Conservation (phyloP, 352 stramenopile genomes). For the Globisporangium rhizosaccharum region DNA sequence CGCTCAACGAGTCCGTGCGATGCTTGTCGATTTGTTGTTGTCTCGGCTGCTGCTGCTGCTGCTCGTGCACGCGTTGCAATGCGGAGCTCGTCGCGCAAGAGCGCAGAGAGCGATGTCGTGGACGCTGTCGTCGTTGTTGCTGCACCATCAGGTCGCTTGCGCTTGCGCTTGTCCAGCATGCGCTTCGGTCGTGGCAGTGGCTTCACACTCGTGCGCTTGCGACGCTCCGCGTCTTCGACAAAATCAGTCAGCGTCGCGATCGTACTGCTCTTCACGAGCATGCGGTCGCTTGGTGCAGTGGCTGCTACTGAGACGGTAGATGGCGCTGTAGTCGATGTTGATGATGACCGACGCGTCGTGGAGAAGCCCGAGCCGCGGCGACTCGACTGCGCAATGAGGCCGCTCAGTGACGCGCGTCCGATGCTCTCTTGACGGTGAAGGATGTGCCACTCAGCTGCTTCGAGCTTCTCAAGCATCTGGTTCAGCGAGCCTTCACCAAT, state of each 20-base stretch:
- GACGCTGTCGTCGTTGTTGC: background rate
- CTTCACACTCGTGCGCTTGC: constrained; percentile 17
- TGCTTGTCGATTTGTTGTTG: background rate
- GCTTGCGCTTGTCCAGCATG: no score
- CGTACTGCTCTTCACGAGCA: constrained; percentile 9
- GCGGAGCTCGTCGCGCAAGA: constrained; percentile 32
- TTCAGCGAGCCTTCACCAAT: constrained; percentile 16
- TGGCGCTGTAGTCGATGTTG: background rate
- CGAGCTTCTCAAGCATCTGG: constrained; percentile 30
- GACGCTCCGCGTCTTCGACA: constrained; percentile 26
- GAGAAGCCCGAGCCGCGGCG: background rate
- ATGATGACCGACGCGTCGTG: constrained; percentile 5
- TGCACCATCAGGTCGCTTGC: background rate
- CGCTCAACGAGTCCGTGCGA: constrained; percentile 39
- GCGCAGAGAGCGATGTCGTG: constrained; percentile 24
- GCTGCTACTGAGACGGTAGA: background rate
- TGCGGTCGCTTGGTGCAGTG: background rate
- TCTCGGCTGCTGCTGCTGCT: background rate
- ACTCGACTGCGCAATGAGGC: constrained; percentile 12
- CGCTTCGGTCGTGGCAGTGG: background rate
- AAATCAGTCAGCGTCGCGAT: constrained; percentile 22
- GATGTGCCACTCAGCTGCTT: constrained; percentile 45
- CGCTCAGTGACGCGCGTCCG: constrained; percentile 15
- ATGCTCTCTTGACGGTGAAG: constrained; percentile 31
- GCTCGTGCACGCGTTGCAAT: constrained; percentile 12